phyloP scores from a whole-genome alignment of 495 filamentous ascomycete genomes.

The Talaromyces liani region DNA sequence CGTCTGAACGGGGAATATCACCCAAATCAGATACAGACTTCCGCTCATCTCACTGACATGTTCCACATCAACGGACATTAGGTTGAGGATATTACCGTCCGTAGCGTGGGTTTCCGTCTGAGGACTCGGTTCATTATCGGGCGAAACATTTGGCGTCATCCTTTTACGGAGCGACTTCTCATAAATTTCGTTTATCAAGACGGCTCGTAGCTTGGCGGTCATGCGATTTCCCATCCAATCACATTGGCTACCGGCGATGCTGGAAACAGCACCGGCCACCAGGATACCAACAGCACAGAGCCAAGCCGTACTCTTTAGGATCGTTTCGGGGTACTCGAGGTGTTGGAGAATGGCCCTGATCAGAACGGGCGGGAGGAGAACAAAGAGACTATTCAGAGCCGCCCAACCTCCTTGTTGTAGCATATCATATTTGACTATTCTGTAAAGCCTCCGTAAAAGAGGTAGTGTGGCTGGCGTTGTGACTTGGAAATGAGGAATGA shows the following conservation, averaged over 20 bases:
- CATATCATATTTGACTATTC: background rate
- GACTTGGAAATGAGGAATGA: background rate
- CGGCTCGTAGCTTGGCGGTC: background rate
- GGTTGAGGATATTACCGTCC: background rate
- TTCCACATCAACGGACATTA: background rate
- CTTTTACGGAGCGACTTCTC: background rate
- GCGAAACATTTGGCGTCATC: background rate
- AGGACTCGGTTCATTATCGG: too few relatives aligned
- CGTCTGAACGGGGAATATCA: background rate
- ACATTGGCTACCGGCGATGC: background rate
- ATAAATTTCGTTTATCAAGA: constrained; percentile 2
- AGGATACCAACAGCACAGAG: background rate
- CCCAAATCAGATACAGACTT: background rate
- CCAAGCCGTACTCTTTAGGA: background rate
- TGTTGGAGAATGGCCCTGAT: background rate
- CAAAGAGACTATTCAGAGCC: background rate
- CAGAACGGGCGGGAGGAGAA: background rate
- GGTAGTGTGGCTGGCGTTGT: background rate
- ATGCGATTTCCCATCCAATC: background rate
- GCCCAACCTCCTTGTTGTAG: background rate
- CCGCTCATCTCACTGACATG: background rate
- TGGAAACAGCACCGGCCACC: background rate
- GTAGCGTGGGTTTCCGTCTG: background rate
- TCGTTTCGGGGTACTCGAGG: background rate
- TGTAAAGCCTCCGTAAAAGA: background rate